phyloP scores from a whole-genome alignment of 768 basidiomycete genomes.

The Kwoniella heveanensis region DNA sequence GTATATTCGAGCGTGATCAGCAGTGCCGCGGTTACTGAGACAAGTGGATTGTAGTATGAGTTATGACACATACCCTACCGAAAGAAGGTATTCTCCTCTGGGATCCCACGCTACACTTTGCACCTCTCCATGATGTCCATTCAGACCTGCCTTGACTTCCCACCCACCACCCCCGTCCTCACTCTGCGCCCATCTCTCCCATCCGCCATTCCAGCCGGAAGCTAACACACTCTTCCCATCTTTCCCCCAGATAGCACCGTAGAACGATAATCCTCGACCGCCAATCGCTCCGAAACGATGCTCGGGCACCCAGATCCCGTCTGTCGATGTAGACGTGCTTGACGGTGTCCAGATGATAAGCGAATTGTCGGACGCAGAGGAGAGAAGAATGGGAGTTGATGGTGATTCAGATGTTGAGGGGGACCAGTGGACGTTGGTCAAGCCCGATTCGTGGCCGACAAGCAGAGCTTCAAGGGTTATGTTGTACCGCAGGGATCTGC shows the following conservation, averaged over 20 bases:
- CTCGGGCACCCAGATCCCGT: conserved; percentile 79
- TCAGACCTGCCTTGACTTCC: conserved; percentile 75
- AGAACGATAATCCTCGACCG: conserved; percentile 83
- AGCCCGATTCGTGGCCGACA: conserved; percentile 90
- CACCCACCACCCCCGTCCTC: conserved; percentile 60
- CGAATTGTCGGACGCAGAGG: conserved; percentile 92
- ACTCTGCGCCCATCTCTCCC: conserved; percentile 73
- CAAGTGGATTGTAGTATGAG: no score
- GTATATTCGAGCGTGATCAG: conserved; percentile 9
- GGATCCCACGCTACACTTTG: conserved; percentile 85
- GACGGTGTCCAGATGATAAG: conserved; percentile 92
- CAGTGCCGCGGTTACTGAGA: no score
- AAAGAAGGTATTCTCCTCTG: conserved; percentile 79
- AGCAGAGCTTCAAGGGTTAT: conserved; percentile 91
- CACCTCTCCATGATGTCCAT: conserved; percentile 82
- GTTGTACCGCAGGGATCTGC: conserved; percentile 62
- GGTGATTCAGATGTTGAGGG: conserved; percentile 54
- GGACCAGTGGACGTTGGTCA: conserved; percentile 87
- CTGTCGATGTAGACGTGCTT: conserved; percentile 43
- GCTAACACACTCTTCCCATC: conserved; percentile 69
- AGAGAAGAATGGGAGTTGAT: conserved; percentile 64
- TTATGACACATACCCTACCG: conserved; percentile 69
- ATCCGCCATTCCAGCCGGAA: conserved; percentile 93
- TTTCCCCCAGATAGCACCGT: conserved; percentile 80
- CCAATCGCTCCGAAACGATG: conserved; percentile 94